phyloP scores from a whole-genome alignment of 305 asterid species.

The Solanum aculeatissimum region DNA sequence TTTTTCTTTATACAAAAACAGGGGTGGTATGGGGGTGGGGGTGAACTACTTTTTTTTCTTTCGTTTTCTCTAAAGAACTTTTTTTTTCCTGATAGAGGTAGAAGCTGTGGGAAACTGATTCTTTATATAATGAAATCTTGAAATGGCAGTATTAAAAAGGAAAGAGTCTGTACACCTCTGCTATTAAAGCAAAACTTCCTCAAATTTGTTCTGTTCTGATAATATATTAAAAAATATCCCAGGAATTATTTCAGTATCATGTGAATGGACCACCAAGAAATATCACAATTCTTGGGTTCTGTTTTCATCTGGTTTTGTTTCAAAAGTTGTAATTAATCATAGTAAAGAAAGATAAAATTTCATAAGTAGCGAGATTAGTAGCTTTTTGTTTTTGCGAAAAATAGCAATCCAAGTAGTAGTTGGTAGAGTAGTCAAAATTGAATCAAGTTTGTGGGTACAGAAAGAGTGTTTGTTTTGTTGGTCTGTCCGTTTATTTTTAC shows the following conservation, averaged over 20 bases:
- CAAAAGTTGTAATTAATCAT: background rate
- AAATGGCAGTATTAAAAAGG: slow-evolving; percentile 2
- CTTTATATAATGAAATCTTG: background rate
- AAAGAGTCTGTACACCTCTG: background rate
- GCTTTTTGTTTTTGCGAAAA: background rate
- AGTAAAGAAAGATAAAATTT: background rate
- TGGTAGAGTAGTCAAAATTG: background rate
- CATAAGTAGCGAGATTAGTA: background rate
- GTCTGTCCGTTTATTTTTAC: fast-evolving
- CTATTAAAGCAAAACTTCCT: background rate
- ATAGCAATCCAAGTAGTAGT: background rate
- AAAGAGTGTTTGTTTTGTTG: no score
- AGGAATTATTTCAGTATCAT: slow-evolving; percentile 1
- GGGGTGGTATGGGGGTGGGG: background rate
- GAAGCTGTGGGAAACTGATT: background rate
- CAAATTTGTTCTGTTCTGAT: slow-evolving; percentile 11
- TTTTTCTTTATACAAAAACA: background rate
- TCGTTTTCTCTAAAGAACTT: background rate
- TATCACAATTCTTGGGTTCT: background rate
- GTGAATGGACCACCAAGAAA: background rate
- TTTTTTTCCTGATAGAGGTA: background rate
- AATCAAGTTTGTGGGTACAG: background rate
- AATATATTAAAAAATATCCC: background rate
- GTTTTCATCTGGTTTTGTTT: background rate
- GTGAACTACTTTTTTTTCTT: background rate